Evolutionary conservation across 768 basidiomycete genomes (phyloP).

Genomic region (Kwoniella botswanensis): DNA sequence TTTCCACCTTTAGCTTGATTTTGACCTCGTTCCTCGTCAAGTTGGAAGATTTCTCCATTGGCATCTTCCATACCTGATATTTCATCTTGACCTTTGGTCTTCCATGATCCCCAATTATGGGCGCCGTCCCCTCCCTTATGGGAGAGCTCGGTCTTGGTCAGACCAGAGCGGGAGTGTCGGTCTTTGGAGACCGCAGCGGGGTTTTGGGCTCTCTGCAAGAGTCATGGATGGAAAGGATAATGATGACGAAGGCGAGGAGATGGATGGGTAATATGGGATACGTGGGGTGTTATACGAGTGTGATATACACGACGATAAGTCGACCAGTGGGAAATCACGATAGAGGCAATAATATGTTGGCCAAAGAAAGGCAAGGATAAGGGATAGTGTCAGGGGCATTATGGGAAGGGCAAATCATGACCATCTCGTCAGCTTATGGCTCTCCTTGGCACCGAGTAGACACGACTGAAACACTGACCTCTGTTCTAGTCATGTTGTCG

Average conservation of each 20-base stretch:
- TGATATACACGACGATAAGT: background rate
- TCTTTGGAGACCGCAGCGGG: conserved; percentile 53
- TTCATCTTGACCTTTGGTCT: conserved; percentile 68
- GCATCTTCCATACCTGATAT: conserved; percentile 55
- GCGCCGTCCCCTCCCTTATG: conserved; percentile 70
- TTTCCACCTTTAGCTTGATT: conserved; percentile 6
- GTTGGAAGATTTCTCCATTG: conserved; percentile 10
- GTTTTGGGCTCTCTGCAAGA: conserved; percentile 49
- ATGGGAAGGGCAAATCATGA: background rate
- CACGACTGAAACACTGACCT: conserved; percentile 26
- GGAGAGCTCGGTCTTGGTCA: conserved; percentile 73
- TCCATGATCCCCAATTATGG: conserved; percentile 83
- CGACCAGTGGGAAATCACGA: background rate
- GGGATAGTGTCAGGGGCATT: no score
- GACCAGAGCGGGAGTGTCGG: conserved; percentile 43
- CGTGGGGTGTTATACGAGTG: background rate
- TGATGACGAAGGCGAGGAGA: background rate
- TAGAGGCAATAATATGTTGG: background rate
- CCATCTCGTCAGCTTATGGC: conserved; percentile 10
- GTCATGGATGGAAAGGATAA: background rate
- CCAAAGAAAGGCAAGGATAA: no score
- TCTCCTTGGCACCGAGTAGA: background rate
- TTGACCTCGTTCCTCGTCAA: background rate
- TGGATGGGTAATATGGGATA: background rate
- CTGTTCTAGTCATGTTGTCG: conserved; percentile 39